Evolutionary conservation across 495 filamentous ascomycete species (phyloP).

Genomic region (Chaetomium cochliodes): DNA sequence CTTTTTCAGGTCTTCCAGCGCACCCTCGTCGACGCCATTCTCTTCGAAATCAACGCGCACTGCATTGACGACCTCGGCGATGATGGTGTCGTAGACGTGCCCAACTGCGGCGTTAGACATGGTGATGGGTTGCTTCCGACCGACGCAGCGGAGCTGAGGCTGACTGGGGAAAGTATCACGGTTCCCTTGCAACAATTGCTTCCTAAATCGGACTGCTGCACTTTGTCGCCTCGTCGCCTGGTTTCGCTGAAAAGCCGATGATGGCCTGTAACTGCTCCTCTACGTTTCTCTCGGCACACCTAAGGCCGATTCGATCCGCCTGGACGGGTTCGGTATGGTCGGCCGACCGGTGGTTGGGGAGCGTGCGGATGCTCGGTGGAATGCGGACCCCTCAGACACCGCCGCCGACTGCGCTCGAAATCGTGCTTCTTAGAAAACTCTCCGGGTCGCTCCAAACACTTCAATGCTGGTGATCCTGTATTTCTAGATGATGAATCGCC

Average conservation of each 20-base stretch:
- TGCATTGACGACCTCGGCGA: constrained; percentile 82
- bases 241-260: neutral
- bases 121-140: constrained; percentile 30
- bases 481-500: constrained; percentile 30
- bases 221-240: neutral
- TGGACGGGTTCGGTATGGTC: constrained; percentile 5
- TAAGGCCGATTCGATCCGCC: neutral
- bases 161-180: constrained; percentile 5
- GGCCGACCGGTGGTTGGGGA: constrained; percentile 9
- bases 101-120: constrained; percentile 64
- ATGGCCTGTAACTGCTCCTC: constrained; percentile 5
- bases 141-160: constrained; percentile 5
- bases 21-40: constrained; percentile 81
- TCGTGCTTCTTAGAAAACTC: constrained; percentile 14
- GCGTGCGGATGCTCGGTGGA: constrained; percentile 10
- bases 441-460: constrained; percentile 18
- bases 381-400: constrained; percentile 18
- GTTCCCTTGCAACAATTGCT: constrained; percentile 4
- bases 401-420: constrained; percentile 15
- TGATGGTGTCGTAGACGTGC: constrained; percentile 80
- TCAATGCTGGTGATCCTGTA: constrained; percentile 26
- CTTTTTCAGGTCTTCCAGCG: constrained; percentile 77
- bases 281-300: neutral
- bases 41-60: constrained; percentile 97
- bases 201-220: constrained; percentile 1